Evolutionary conservation across 495 filamentous ascomycete genomes (phyloP), one percentile per base, ranked within the genome.

Genomic region (Thozetella sp.): DNA sequence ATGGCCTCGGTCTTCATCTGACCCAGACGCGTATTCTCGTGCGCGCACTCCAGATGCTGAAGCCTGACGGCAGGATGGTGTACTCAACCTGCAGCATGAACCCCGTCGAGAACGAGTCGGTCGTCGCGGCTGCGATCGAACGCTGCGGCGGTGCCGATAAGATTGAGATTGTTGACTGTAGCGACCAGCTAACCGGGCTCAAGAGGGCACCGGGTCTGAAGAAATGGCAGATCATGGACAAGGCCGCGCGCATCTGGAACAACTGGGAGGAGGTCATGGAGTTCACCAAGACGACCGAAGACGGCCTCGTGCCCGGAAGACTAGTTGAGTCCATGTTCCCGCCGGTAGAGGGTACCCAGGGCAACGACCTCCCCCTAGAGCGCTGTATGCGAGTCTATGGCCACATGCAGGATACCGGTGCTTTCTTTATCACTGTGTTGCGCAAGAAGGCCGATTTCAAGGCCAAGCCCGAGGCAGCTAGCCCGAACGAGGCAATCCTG

Each of bases 51-150:
- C 96, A 99, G 76, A 93, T 99, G 91, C 81, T 98, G 22, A 98
- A 97, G 75, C 90, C 91, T 45, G 95, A 95, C 27, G 95, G 95
- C 59, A 85, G 92, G 51, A 89, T 97, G 10, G 93, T 98, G 25
- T 99, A 98, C 76, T 97, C 93, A 6, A 98, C 95, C 17, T 99
- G 95, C 79, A 96, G 92, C 72, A 90, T 99, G 90, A 99, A 97
- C 73, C 94, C 95, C 0, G 82, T 98, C 22, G 95, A 99, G 72
- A 96, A 99, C 68, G 95, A 99, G 77, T 90, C 96, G n/a, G 93
- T 98, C 22, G 76, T 99, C 57, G 75, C 75, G 15, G 73, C 81
- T 2, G 94, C 96, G 2, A 96, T 98, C 64, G 90, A 93, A 60
- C 85, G 93, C 45, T 98, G 93, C 66, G 95, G 95, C 60, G 95